These are phyloP conservation scores for Nadsonia commutata DNA, from an alignment of 1,139 yeast genomes.

Conservation along the genomic window DNA sequence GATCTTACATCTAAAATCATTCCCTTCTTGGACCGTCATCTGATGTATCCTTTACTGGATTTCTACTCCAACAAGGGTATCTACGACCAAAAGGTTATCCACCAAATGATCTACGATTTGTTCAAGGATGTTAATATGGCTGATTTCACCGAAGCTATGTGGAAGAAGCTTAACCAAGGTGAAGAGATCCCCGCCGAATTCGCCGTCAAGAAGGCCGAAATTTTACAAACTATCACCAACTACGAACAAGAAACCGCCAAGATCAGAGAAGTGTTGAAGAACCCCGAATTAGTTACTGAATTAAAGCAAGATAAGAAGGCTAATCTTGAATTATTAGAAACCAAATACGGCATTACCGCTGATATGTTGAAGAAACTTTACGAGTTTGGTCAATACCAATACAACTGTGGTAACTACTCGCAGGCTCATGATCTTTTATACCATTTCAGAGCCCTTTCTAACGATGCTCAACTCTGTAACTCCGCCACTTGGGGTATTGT, in stretches of 20 bases:
- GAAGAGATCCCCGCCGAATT: constrained; percentile 29
- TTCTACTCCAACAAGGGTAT: constrained; percentile 30
- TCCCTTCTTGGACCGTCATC: constrained; percentile 44
- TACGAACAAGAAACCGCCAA: constrained; percentile 31
- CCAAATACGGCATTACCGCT: constrained; percentile 31
- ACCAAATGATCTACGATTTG: constrained; percentile 34
- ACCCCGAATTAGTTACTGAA: constrained; percentile 32
- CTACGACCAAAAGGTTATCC: constrained; percentile 30
- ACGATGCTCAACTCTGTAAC: constrained; percentile 32
- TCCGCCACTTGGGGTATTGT: constrained; percentile 54
- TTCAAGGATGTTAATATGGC: constrained; percentile 43
- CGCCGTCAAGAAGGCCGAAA: constrained; percentile 26
- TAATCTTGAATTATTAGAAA: constrained; percentile 32
- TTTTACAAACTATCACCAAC: constrained; percentile 26
- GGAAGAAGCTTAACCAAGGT: constrained; percentile 27
- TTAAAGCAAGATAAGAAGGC: constrained; percentile 39
- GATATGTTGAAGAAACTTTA: constrained; percentile 37
- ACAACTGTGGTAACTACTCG: constrained; percentile 44
- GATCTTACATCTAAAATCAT: constrained; percentile 38
- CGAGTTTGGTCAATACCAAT: constrained; percentile 43
- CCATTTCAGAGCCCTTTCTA: constrained; percentile 40
- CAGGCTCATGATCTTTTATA: constrained; percentile 41
- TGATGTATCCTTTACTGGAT: constrained; percentile 39
- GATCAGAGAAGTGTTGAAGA: constrained; percentile 32
- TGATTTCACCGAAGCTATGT: constrained; percentile 32